These are phyloP conservation scores for Sporothrix dimorphospora DNA, from an alignment of 2,329 filamentous ascomycete genomes.

Conservation along the genomic window DNA sequence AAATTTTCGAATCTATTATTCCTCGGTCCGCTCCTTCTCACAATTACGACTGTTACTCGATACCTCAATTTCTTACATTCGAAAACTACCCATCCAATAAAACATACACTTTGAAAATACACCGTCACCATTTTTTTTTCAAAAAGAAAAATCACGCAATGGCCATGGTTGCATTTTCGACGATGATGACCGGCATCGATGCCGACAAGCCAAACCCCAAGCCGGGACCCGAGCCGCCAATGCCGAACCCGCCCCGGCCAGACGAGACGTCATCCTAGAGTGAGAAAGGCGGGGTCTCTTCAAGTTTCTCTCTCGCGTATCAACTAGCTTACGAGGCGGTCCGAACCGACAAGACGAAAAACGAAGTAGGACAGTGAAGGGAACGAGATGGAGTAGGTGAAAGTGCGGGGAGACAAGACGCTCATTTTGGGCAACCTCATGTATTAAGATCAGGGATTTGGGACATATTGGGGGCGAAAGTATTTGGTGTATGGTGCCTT, in stretches of 20 bases:
- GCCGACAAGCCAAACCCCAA: slow-evolving; percentile 23
- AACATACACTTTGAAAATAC: too few relatives aligned
- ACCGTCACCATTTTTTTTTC: too few relatives aligned
- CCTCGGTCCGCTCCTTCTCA: background rate
- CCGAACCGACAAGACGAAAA: slow-evolving; percentile 1
- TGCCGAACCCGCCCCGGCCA: slow-evolving; percentile 30
- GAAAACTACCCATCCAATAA: too few relatives aligned
- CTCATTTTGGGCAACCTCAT: too few relatives aligned
- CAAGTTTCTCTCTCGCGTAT: background rate
- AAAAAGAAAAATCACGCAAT: background rate
- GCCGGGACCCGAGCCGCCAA: slow-evolving; percentile 31
- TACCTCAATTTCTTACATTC: too few relatives aligned
- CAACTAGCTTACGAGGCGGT: slow-evolving; percentile 5
- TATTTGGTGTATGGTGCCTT: background rate
- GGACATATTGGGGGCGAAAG: slow-evolving; percentile 6
- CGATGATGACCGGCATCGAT: background rate
- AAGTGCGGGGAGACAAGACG: background rate
- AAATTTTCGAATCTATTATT: background rate
- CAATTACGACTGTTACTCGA: background rate
- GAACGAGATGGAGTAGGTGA: background rate
- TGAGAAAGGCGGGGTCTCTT: background rate
- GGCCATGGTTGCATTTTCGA: background rate
- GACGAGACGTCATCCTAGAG: slow-evolving; percentile 9
- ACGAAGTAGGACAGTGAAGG: background rate
- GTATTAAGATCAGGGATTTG: background rate